Conservation (phyloP, 2,329 filamentous ascomycete species). For the Knoxdaviesia capensis region DNA sequence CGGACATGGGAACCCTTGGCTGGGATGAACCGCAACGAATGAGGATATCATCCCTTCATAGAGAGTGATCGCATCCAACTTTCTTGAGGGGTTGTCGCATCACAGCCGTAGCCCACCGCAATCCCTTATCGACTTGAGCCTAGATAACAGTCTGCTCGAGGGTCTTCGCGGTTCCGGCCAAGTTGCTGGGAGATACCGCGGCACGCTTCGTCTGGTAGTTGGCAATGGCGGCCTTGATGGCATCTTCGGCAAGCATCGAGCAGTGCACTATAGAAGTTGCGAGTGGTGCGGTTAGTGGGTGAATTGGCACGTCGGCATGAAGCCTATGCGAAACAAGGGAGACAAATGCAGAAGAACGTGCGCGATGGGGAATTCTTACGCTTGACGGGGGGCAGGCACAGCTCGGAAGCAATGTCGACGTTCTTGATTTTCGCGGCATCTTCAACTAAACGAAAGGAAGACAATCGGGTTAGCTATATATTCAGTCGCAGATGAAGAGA, state of each 20-base stretch:
- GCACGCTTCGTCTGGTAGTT: conserved; percentile 71
- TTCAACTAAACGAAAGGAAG: conserved; percentile 33
- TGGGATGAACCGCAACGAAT: too few relatives aligned
- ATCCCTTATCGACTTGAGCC: too few relatives aligned
- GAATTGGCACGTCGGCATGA: too few relatives aligned
- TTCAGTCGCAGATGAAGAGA: too few relatives aligned
- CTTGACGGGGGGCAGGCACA: conserved; percentile 77
- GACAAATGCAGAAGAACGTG: neutral
- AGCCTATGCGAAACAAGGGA: neutral
- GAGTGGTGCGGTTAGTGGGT: neutral
- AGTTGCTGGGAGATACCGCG: conserved; percentile 39
- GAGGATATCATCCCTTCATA: too few relatives aligned
- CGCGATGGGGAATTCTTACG: conserved; percentile 28
- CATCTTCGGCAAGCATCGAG: conserved; percentile 81
- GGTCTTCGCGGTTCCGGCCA: conserved; percentile 46
- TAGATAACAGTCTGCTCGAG: neutral
- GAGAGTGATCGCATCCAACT: too few relatives aligned
- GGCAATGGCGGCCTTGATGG: conserved; percentile 76
- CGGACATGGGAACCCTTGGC: too few relatives aligned
- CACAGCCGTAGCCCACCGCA: too few relatives aligned
- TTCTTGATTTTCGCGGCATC: conserved; percentile 87
- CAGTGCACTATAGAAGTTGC: conserved; percentile 45
- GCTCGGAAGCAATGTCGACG: conserved; percentile 93
- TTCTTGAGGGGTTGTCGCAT: too few relatives aligned
- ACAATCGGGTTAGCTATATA: too few relatives aligned